These are phyloP conservation scores for Euclidium syriacum DNA, from an alignment of 345 rosid genomes.

Conservation along the genomic window DNA sequence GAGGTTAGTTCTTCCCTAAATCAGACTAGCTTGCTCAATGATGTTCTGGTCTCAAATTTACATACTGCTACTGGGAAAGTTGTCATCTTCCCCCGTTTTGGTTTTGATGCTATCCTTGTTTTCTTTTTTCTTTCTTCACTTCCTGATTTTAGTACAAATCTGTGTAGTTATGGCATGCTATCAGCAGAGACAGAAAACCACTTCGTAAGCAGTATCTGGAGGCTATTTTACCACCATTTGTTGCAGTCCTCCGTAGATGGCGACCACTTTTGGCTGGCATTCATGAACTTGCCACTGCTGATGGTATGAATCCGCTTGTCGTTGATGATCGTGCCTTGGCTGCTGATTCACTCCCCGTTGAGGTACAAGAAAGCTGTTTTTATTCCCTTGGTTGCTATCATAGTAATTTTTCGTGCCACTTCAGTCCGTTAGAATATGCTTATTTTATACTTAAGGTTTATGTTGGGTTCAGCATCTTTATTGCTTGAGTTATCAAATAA, in stretches of 20 bases:
- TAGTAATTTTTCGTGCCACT: slow-evolving; percentile 5
- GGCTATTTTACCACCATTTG: slow-evolving; percentile 91
- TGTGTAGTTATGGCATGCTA: slow-evolving; percentile 93
- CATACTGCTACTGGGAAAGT: slow-evolving; percentile 18
- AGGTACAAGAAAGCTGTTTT: slow-evolving; percentile 47
- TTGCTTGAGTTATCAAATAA: background rate
- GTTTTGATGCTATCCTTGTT: slow-evolving; percentile 11
- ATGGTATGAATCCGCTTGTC: slow-evolving; percentile 93
- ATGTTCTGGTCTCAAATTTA: slow-evolving; percentile 15
- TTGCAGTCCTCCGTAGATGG: slow-evolving; percentile 98
- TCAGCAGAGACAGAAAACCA: slow-evolving; percentile 74
- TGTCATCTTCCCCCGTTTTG: slow-evolving; percentile 9
- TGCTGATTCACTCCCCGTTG: slow-evolving; percentile 83
- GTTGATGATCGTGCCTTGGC: slow-evolving; percentile 95
- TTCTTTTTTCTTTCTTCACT: slow-evolving; percentile 5
- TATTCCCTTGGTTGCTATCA: background rate
- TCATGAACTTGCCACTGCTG: slow-evolving; percentile 97
- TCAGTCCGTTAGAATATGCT: background rate
- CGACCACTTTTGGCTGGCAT: slow-evolving; percentile 93
- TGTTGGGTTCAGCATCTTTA: slow-evolving; percentile 4
- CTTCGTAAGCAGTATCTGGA: slow-evolving; percentile 93
- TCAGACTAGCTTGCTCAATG: slow-evolving; percentile 14
- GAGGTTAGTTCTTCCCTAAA: slow-evolving; percentile 70
- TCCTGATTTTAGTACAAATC: slow-evolving; percentile 16
- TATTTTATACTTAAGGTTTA: background rate